These are phyloP conservation scores for Neopestalotiopsis clavispora DNA, from an alignment of 2,329 filamentous ascomycete genomes.

Conservation along the genomic window DNA sequence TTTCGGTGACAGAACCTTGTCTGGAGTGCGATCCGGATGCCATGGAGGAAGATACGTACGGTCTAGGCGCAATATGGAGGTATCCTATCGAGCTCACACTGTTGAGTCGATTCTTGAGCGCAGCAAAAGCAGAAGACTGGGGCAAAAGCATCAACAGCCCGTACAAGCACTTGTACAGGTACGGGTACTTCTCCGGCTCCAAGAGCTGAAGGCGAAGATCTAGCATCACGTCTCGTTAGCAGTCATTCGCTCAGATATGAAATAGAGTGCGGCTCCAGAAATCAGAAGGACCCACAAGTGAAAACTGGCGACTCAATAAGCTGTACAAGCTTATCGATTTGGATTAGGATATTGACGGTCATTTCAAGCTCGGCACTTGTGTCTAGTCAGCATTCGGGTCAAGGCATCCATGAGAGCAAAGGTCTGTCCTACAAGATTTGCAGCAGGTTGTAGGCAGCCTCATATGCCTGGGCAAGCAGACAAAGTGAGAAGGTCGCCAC, in stretches of 20 bases:
- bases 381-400: conserved; percentile 23
- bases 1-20: conserved; percentile 39
- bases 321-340: conserved; percentile 98
- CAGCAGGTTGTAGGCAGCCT: conserved; percentile 94
- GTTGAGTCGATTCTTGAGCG: conserved; percentile 93
- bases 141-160: conserved; percentile 97
- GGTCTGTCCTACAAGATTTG: conserved; percentile 79
- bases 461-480: conserved; percentile 93
- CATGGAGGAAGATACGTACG: conserved; percentile 60
- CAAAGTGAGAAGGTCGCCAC: conserved; percentile 97
- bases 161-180: conserved; percentile 97
- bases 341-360: conserved; percentile 98
- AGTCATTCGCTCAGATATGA: not conserved
- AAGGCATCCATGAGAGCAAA: not conserved
- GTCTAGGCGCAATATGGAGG: conserved; percentile 79
- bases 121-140: conserved; percentile 95
- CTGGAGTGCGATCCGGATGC: conserved; percentile 36
- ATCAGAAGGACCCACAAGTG: conserved; percentile 69
- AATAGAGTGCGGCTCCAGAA: not conserved
- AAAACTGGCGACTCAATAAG: conserved; percentile 97
- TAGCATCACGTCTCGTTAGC: conserved; percentile 38
- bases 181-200: conserved; percentile 92
- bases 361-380: conserved; percentile 93
- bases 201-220: conserved; percentile 93
- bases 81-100: conserved; percentile 97